These are phyloP conservation scores for Parathielavia hyrcaniae DNA, from an alignment of 495 filamentous ascomycete species.

Conservation along the genomic window DNA sequence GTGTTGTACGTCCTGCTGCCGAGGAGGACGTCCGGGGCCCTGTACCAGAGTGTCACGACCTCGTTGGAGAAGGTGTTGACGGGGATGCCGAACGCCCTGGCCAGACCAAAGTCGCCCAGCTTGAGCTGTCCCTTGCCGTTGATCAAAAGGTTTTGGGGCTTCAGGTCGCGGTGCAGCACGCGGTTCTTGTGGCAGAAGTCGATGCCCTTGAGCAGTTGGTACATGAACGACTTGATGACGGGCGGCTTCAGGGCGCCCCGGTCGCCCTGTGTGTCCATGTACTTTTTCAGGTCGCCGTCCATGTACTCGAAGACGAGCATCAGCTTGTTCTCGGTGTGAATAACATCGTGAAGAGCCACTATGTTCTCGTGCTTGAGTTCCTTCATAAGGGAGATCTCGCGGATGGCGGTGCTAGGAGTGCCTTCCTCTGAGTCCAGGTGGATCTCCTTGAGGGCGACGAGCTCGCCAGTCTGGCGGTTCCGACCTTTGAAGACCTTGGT, in stretches of 20 bases:
- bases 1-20: conserved; percentile 92
- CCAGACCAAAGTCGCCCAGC: conserved; percentile 90
- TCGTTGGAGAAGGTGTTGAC: conserved; percentile 99
- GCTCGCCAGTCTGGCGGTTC: conserved; percentile 90
- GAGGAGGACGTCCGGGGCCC: conserved; percentile 86
- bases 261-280: conserved; percentile 89
- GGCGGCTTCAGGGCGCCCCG: conserved; percentile 73
- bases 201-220: conserved; percentile 87
- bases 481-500: conserved; percentile 97
- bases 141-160: conserved; percentile 92
- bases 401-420: conserved; percentile 95
- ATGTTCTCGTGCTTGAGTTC: conserved; percentile 98
- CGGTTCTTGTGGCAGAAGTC: conserved; percentile 96
- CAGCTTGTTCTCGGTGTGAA: conserved; percentile 98
- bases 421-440: conserved; percentile 98
- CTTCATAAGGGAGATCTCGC: conserved; percentile 98
- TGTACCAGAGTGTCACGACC: conserved; percentile 95
- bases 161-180: conserved; percentile 91
- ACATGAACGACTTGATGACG: conserved; percentile 97
- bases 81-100: conserved; percentile 89
- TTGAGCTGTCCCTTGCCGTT: conserved; percentile 88
- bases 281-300: conserved; percentile 98
- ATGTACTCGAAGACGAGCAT: conserved; percentile 99
- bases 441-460: conserved; percentile 97
- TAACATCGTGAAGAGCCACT: conserved; percentile 95